These are phyloP conservation scores for Tuber melanosporum DNA, from an alignment of 495 filamentous ascomycete genomes.

Conservation along the genomic window DNA sequence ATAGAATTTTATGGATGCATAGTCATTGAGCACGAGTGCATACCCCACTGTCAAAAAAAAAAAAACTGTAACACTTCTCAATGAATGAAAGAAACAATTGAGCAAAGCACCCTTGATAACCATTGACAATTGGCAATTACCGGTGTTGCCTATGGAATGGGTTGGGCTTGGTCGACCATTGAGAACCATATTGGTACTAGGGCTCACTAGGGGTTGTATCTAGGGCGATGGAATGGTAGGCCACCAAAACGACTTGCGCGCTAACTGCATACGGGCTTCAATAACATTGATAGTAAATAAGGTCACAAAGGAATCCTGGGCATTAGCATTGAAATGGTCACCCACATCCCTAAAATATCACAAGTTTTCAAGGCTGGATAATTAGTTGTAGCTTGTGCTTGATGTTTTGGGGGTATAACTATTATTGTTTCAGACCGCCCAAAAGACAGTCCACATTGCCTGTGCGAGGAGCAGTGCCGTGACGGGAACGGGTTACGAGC, in stretches of 20 bases:
- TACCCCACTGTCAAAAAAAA: too few species aligned
- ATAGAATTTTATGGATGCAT: neutral
- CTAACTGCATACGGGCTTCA: neutral
- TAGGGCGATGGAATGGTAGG: neutral
- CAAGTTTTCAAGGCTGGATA: neutral
- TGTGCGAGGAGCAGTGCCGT: neutral
- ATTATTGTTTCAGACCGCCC: neutral
- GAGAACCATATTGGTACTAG: conserved; percentile 1
- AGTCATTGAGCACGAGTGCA: neutral
- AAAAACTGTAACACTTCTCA: neutral
- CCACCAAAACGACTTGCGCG: neutral
- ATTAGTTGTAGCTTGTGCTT: neutral
- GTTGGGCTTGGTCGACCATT: neutral
- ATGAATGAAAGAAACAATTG: conserved; percentile 1
- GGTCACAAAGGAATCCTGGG: neutral
- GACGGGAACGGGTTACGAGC: neutral
- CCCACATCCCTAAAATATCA: neutral
- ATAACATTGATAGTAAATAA: neutral
- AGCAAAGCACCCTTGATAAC: neutral
- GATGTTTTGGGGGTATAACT: neutral
- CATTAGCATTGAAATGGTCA: neutral
- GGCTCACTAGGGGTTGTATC: neutral
- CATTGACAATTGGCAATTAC: neutral
- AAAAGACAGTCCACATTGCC: neutral
- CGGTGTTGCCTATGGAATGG: neutral